Base-by-base conservation (phyloP, 2,329 filamentous ascomycete species). In the Alternaria angustiovoidea region DNA sequence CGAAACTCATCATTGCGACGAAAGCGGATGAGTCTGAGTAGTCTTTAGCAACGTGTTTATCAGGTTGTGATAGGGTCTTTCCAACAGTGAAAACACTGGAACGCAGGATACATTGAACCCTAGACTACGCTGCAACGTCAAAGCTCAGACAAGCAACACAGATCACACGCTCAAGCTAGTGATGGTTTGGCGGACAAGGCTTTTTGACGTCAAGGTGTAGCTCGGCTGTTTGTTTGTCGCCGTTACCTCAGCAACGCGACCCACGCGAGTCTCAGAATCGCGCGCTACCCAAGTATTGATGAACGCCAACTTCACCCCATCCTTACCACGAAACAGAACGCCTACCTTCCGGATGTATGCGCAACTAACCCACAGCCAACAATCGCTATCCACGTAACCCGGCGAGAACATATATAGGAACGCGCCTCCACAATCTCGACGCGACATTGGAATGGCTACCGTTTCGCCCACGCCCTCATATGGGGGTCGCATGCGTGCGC, bases 381-480 rank as follows among this genome's bases (percentile, higher is more conserved):
- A 77, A 75, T 79, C 75, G 75, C 73, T 79, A 78, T 74, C 69
- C 63, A 67, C 65, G 68, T 63, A 54, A 59, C 57, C 58, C 61
- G 61, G 57, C 62, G 57, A 65, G 62, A 63, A 39, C 56, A n/a
- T 48, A 59, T 64, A 70, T 70, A 70, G 63, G 64, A 57, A 66
- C 64, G 59, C 65, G 63, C 68, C 48, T 41, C 24, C 48, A 34
- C 42, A 52, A 55, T 48, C 63, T 64, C 63, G 60, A 65, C 61
- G 61, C 65, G 52, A 47, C 55, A 57, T 54, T 39, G 20, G 43
- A 63, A 80, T 80, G 78, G 74, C 78, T 55, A 71, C 78, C 55
- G 74, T 76, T 51, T 80, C 78, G 34, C 78, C 78, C 39, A 80
- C 78, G 48, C 78, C 63, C 12, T 76, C 74, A n/a, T 78, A 79